Conservation (phyloP, 1,284 basidiomycete species). For the Trametes sp. region DNA sequence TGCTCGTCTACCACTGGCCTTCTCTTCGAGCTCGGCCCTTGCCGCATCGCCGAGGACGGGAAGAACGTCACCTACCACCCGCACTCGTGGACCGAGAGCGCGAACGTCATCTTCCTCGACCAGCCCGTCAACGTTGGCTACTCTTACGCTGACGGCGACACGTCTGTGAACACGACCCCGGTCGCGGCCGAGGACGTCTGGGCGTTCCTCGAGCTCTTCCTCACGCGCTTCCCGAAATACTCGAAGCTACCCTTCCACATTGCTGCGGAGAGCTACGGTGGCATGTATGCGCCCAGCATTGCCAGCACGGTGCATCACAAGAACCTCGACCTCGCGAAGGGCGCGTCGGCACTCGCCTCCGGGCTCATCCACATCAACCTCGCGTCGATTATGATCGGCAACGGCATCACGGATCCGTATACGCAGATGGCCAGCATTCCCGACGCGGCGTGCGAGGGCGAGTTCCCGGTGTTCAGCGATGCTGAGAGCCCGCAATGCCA, state of each 20-base stretch:
- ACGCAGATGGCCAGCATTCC: slow-evolving; percentile 80
- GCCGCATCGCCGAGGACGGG: slow-evolving; percentile 73
- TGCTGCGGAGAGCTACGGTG: slow-evolving; percentile 82
- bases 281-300: slow-evolving; percentile 84
- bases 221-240: slow-evolving; percentile 77
- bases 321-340: slow-evolving; percentile 63
- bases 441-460: slow-evolving; percentile 85
- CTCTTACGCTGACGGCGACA: slow-evolving; percentile 57
- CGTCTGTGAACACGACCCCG: slow-evolving; percentile 55
- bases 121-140: slow-evolving; percentile 69
- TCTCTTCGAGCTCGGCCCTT: slow-evolving; percentile 89
- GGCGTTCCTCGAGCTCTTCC: slow-evolving; percentile 91
- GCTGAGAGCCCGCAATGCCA: slow-evolving; percentile 72
- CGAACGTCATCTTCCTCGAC: slow-evolving; percentile 62
- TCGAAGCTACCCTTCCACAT: slow-evolving; percentile 73
- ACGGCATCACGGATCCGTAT: slow-evolving; percentile 81
- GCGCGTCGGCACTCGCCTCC: slow-evolving; percentile 43
- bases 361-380: slow-evolving; percentile 75
- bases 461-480: slow-evolving; percentile 77
- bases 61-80: slow-evolving; percentile 76
- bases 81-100: slow-evolving; percentile 42
- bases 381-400: slow-evolving; percentile 82
- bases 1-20: slow-evolving; percentile 83
- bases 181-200: slow-evolving; percentile 68
- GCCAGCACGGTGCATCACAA: slow-evolving; percentile 78